Base-by-base conservation (phyloP, 2,329 filamentous ascomycete genomes). In the Fusarium falciforme region DNA sequence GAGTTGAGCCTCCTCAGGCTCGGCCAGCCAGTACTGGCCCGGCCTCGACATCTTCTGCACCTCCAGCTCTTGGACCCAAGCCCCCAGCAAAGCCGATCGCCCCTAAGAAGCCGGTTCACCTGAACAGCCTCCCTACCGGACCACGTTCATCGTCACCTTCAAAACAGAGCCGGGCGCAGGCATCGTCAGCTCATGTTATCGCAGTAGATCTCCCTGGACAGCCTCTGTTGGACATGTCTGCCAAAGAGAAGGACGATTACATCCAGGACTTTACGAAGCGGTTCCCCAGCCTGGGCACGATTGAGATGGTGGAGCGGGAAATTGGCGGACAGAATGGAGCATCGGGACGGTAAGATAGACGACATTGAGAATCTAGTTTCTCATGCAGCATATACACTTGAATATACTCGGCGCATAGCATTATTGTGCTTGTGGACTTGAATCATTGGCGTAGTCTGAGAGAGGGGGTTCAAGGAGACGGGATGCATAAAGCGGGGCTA, bases 261-360 rank as follows among this genome's bases (percentile, higher is more conserved):
- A 82, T 92, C 52, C 82, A 84, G 68, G 83, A 94, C 79, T 98
- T 98, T 81, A 92, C 92, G 70, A 95, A 95, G 83, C 88, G 94
- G 67, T 98, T 95, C 82, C 96, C 96, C 1, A 97, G 93, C 80
- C 84, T 98, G 67, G 92, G 91, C 65, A 90, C 94, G 11, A 89
- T 98, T 76, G 95, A 98, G 84, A 93, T 96, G 91, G 93, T 94
- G n/a, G 93, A 96, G 84, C 90, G 91, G 69, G 93, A 89, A 62
- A 80, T 84, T 52, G 73, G 70, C 38, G 73, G 74, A n/a, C 78
- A 74, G 14, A 66, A 70, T 25, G 87, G 77, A 83, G 71, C 70
- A 38, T 65, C 73, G 25, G 68, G 70, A 70, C 76, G 75, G 70
- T 79, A 66, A 76, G 61, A 64, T 54, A 57, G 49, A 64, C 44